Base-by-base conservation (phyloP, 768 basidiomycete genomes). In the Termitomyces sp. region DNA sequence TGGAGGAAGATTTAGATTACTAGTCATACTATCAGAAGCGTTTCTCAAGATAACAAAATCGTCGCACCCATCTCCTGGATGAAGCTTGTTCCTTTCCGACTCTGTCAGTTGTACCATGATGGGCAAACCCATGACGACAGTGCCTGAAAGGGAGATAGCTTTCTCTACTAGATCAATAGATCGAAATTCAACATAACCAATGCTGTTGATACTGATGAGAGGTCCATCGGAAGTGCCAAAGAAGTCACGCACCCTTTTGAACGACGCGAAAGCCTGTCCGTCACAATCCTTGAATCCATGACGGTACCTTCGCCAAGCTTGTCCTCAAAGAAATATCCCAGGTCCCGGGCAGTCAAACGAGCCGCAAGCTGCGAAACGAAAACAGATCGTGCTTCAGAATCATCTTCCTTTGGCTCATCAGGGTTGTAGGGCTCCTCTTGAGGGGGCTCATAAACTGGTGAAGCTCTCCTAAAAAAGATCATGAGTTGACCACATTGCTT, bases 291-390 rank as follows among this genome's bases (percentile, higher is more conserved):
- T 32, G 96, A 92, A 70, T 99, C 97, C 81, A 96, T 89, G 7
- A 99, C 97, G 20, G 91, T 87, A 40, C 90, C 89, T 78, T 94
- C 92, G 22, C 96, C 96, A 49, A 98, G 82, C 73, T 96, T 93
- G 72, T 96, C 92, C 80, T 98, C 96, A 71, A 99, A 98, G 81
- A 99, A 99, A 78, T 95, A 92, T 66, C 96, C 96, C 76, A 99
- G 81, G 79, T 99, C 97, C 73, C 94, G 88, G 68, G 96, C 94
- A 61, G 96, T 98, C 73, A 98, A 86, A 71, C 94, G 90, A 63
- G 95, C 94, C 69, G 97, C 94, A 73, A 99, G 88, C 78, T 98
- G 97, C 69, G 96, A 96, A 72, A 97, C 94, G 78, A 98, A 98
- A 67, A 98, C 94, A 69, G 97, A 98, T 75, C 97, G 91, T 71